Evolutionary conservation across 2,329 filamentous ascomycete genomes (phyloP).

Genomic region (Plectosphaerella plurivora): DNA sequence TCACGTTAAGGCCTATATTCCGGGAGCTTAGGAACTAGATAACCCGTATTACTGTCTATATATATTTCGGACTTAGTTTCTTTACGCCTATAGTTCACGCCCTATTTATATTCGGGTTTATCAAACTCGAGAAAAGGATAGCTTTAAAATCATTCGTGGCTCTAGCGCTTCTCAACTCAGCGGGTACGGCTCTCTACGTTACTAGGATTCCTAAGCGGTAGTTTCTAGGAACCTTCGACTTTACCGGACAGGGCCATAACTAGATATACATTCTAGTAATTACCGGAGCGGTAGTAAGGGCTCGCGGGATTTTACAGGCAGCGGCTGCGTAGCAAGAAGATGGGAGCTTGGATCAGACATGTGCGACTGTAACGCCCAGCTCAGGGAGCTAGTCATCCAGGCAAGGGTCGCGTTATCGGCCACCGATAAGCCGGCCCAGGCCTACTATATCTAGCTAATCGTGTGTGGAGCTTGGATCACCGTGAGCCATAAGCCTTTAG

Average conservation of each 20-base stretch:
- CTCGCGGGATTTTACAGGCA: not conserved
- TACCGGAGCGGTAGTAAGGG: conserved; percentile 13
- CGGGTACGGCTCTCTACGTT: conserved; percentile 19
- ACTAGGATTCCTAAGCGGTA: conserved; percentile 20
- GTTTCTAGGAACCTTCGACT: conserved; percentile 19
- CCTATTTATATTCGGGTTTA: conserved; percentile 10
- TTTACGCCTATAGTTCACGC: conserved; percentile 12
- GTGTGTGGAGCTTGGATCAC: too few species aligned
- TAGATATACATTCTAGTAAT: conserved; percentile 19
- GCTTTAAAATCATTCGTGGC: conserved; percentile 18
- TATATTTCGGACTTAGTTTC: conserved; percentile 15
- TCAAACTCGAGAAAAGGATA: conserved; percentile 14
- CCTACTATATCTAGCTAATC: too few species aligned
- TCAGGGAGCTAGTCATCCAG: too few species aligned
- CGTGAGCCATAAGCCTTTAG: too few species aligned
- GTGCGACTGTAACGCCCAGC: too few species aligned
- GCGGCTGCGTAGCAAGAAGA: not conserved
- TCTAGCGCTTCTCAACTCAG: conserved; percentile 20
- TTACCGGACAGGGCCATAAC: conserved; percentile 19
- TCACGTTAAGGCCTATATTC: not conserved
- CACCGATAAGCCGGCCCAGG: too few species aligned
- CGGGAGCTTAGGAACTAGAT: conserved; percentile 14
- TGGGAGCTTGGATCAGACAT: not conserved
- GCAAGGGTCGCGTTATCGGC: too few species aligned
- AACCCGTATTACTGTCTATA: conserved; percentile 22